Evolutionary conservation across 768 basidiomycete species (phyloP), one percentile per base, ranked within the genome.

Genomic region (Mrakia blollopis): DNA sequence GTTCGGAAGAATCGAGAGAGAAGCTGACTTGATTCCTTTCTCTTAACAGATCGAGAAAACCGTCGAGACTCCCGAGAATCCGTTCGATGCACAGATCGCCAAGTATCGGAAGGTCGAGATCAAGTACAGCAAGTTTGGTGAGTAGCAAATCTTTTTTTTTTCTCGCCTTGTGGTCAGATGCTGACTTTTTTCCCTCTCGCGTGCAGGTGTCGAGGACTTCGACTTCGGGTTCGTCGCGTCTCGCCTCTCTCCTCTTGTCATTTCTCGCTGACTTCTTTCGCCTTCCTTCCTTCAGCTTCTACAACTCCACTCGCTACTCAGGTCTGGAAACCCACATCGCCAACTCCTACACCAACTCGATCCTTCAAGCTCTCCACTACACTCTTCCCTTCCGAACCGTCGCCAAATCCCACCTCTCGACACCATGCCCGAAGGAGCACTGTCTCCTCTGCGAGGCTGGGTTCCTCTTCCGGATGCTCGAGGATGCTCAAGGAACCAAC

Each of bases 261-360:
- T 76, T 68, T 25, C 52, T 41, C 25, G 4, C 54, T 69, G 23
- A 72, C 60, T 25, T 7, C 6, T 62, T 8, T 30, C 35, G 30
- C 30, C 39, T 74, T n/a, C n/a, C n/a, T 74, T 23, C 62, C 14
- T 78, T 3, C 78, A 95, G 94, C 2, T 98, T 93, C 83, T 98
- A 94, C 85, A 99, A 99, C 83, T 90, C 89, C 82, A 98, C 97
- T 0, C 83, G 88, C 28, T 93, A 88, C 80, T 95, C 93, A 74
- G 97, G 97, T 8, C 86, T 99, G 65, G 96, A 99, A 83, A 97
- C 96, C 0, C 94, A 98, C 82, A 98, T 99, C 76, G 86, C 93
- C 62, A 96, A 98, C 83, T 99, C 94, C 8, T 99, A 98, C 84
- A 96, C 95, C 23, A 99, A 99, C 82, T 85, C 92, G 1, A 83